Percentiles rank a stretch among this genome's conserved stretches.
phyloP scores from a whole-genome alignment of 116 monocot genomes.

The Iris pallida region DNA sequence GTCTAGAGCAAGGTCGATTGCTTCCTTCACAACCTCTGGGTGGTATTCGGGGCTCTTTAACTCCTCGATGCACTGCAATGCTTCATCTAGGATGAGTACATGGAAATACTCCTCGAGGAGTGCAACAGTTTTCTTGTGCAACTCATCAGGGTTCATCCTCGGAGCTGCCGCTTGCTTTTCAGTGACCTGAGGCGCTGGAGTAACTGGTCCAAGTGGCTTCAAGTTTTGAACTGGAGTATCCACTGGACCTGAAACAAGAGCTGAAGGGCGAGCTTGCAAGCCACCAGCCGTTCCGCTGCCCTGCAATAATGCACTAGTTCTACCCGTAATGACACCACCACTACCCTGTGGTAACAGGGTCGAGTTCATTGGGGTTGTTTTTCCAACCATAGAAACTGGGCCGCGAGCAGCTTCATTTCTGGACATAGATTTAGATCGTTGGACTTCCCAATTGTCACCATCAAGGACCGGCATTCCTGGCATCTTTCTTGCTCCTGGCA shows the following conservation, averaged over 20 bases:
- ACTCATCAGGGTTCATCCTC: slow-evolving; percentile 6
- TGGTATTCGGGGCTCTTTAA: slow-evolving; percentile 66
- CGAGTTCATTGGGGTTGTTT: slow-evolving; percentile 30
- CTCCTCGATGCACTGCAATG: slow-evolving; percentile 67
- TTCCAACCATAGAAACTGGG: slow-evolving; percentile 14
- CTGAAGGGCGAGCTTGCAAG: slow-evolving; percentile 5
- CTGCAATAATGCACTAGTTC: slow-evolving; percentile 49
- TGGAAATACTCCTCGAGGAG: slow-evolving; percentile 79
- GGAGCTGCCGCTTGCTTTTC: slow-evolving; percentile 9
- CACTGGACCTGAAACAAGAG: slow-evolving; percentile 8
- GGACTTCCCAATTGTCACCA: slow-evolving; percentile 73
- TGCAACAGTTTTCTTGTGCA: slow-evolving; percentile 45
- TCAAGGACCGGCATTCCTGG: slow-evolving; percentile 76
- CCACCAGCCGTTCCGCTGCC: slow-evolving; percentile 14
- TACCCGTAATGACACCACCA: slow-evolving; percentile 38
- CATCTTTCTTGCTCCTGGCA: slow-evolving; percentile 67
- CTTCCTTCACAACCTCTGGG: slow-evolving; percentile 79
- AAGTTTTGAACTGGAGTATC: slow-evolving; percentile 3
- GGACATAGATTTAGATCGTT: slow-evolving; percentile 52
- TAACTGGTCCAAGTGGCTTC: slow-evolving; percentile 5
- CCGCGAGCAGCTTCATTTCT: slow-evolving; percentile 21
- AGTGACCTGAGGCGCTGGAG: not conserved
- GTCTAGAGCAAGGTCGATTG: slow-evolving; percentile 58
- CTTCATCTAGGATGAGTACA: slow-evolving; percentile 57
- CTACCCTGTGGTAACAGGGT: slow-evolving; percentile 53